Evolutionary conservation across 257 asterid species (phyloP), one percentile per base, ranked within the genome.

Genomic region (Gentiana macrophylla): DNA sequence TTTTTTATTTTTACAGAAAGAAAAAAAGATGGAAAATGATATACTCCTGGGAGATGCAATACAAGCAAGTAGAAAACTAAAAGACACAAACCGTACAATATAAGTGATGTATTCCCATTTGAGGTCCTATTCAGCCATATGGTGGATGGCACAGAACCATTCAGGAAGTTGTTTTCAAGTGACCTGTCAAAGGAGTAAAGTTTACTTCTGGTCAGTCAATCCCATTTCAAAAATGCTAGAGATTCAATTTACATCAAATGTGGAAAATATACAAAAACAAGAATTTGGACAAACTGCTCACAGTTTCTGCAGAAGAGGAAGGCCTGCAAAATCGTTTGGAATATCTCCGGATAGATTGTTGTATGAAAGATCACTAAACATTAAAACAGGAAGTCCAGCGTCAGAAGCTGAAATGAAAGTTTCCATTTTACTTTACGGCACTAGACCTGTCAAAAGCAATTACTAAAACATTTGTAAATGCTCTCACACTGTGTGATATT

Each of bases 401-500:
- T 11, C 50, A 44, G 62, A 43, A 45, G 53, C 41, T 15, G 13
- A 35, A 32, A 37, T 38, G 48, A 41, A 10, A 41, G 2, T 41
- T 41, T 41, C 46, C 46, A 41, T 41, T 41, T 11, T 41, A 41
- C 46, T 41, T 24, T 24, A 41, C 9, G 6, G 2, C 46, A 41
- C 9, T 41, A 41, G 46, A 41, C 3, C 9, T 41, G 5, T 5
- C 46, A 41, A 10, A 41, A 2, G 6, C 9, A 41, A 41, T 5
- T 41, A 10, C 46, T 41, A 5, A 41, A 41, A 10, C 46, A 41
- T 41, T 41, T 41, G 46, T 41, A 41, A 41, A 41, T 41, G 46
- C 10, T 41, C 97, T 81, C 74, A 86, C 97, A 89, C 70, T 32
- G 94, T 89, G 97, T 89, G 69, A 86, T 79, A 67, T 79, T 81